A percentile compares a stretch with the other conserved stretches of the same genome.
phyloP scores from a whole-genome alignment of 331 rosid species.

The Arachis monticola region DNA sequence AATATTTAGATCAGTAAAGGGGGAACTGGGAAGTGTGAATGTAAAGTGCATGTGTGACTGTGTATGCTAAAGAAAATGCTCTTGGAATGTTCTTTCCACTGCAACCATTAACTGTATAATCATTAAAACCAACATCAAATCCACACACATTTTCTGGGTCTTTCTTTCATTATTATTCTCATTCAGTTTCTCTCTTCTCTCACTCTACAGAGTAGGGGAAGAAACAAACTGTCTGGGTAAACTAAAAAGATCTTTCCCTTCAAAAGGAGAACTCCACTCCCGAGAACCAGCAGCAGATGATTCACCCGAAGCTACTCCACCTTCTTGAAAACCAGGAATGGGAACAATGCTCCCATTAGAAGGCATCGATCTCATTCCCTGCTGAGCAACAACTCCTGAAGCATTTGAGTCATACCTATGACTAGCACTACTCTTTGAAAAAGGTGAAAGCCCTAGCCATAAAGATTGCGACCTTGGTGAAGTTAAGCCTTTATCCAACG shows the following conservation, averaged over 20 bases:
- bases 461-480: conserved; percentile 63
- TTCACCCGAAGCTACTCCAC: conserved; percentile 61
- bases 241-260: conserved; percentile 96
- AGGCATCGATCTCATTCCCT: conserved; percentile 55
- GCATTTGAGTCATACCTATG: conserved; percentile 64
- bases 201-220: conserved; percentile 80
- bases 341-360: conserved; percentile 65
- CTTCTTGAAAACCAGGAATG: conserved; percentile 69
- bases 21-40: too few relatives aligned
- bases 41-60: neutral
- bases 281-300: conserved; percentile 62
- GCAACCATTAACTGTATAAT: conserved; percentile 54
- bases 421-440: conserved; percentile 48
- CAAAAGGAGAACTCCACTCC: conserved; percentile 96
- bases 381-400: conserved; percentile 63
- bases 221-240: conserved; percentile 97
- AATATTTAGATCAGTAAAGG: neutral
- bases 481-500: conserved; percentile 70
- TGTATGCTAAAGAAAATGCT: neutral
- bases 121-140: conserved; percentile 68
- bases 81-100: conserved; percentile 38
- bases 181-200: conserved; percentile 51
- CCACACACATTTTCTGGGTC: conserved; percentile 61
- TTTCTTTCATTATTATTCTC: conserved; percentile 66
- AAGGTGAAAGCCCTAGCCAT: conserved; percentile 71